These are phyloP conservation scores for Wallacemonas sp. DNA, from an alignment of 208 protist species.

Conservation along the genomic window DNA sequence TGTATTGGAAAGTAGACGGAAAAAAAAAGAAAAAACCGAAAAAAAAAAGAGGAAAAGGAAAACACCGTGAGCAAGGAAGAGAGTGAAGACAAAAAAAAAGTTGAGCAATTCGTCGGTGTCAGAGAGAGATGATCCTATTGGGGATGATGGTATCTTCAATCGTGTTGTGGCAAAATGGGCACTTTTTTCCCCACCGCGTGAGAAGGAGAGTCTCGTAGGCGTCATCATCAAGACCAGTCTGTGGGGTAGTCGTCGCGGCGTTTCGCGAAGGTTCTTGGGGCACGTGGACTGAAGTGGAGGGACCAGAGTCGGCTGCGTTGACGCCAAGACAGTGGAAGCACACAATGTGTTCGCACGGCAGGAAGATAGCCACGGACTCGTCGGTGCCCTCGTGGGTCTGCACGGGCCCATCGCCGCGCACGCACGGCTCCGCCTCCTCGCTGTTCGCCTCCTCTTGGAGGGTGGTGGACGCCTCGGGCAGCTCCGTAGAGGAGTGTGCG, in stretches of 20 bases:
- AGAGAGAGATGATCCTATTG: conserved; percentile 33
- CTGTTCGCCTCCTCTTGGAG: too few species aligned
- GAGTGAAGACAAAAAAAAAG: conserved; percentile 1
- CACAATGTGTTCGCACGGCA: conserved; percentile 41
- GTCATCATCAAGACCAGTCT: neutral
- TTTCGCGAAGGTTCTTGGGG: too few species aligned
- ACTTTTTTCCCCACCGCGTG: conserved; percentile 34
- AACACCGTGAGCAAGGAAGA: conserved; percentile 5
- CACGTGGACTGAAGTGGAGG: too few species aligned
- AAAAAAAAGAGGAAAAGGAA: conserved; percentile 14
- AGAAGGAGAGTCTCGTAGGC: conserved; percentile 16
- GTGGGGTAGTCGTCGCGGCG: neutral
- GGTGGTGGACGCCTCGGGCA: too few species aligned
- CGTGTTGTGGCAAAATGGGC: conserved; percentile 24
- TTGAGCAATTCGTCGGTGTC: neutral
- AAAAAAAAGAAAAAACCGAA: conserved; percentile 13
- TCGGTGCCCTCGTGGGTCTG: neutral
- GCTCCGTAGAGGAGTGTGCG: too few species aligned
- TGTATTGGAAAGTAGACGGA: neutral
- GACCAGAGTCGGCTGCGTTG: too few species aligned
- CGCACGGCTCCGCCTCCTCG: neutral
- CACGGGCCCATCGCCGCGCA: neutral
- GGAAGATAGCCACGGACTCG: conserved; percentile 33
- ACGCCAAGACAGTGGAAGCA: conserved; percentile 37
- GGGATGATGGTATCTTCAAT: conserved; percentile 33